Percentiles rank a stretch among this genome's conserved stretches.
phyloP scores from a whole-genome alignment of 129 eudicot genomes.

The Sambucus nigra region DNA sequence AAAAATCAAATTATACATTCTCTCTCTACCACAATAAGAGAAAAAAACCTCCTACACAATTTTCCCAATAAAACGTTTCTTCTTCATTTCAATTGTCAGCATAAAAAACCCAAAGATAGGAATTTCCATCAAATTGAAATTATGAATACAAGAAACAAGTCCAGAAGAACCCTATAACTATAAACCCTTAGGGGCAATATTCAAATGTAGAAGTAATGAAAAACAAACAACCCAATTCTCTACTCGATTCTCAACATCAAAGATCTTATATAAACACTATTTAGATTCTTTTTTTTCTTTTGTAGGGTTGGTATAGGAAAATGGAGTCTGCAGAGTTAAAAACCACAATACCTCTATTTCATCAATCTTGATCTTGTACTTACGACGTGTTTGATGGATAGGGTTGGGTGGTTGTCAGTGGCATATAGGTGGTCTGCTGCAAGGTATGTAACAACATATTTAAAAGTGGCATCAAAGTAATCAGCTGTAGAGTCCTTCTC shows the following conservation, averaged over 20 bases:
- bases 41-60: conserved; percentile 16
- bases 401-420: too few relatives aligned
- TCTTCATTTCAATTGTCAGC: conserved; percentile 12
- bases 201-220: background rate
- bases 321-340: background rate
- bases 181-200: conserved; percentile 5
- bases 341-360: background rate
- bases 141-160: background rate
- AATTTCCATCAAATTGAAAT: conserved; percentile 14
- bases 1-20: conserved; percentile 76
- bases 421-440: too few relatives aligned
- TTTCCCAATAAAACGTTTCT: conserved; percentile 11
- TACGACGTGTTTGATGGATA: too few relatives aligned
- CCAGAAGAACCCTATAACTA: conserved; percentile 1
- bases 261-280: too few relatives aligned
- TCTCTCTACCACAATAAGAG: conserved; percentile 9
- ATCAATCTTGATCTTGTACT: too few relatives aligned
- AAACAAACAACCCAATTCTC: background rate
- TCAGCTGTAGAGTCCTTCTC: too few relatives aligned
- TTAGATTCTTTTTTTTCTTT: too few relatives aligned
- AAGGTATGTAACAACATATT: too few relatives aligned
- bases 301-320: too few relatives aligned
- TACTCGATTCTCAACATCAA: background rate
- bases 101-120: background rate
- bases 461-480: too few relatives aligned